phyloP scores from a whole-genome alignment of 2,329 filamentous ascomycete species.

The Elsinoe batatas region DNA sequence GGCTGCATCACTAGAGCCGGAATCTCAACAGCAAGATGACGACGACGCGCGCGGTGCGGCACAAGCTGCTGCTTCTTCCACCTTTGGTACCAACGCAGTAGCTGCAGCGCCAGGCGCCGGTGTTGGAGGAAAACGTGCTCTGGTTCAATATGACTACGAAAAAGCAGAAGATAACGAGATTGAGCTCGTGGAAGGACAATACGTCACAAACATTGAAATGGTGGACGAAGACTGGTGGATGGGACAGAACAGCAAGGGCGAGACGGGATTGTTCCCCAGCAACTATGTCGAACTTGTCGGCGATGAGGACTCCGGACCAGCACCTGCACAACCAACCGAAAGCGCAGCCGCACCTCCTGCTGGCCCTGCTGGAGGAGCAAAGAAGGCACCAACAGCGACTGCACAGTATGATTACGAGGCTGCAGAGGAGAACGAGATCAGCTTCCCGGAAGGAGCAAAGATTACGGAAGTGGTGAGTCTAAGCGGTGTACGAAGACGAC shows the following conservation, averaged over 20 bases:
- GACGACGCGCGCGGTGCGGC: conserved; percentile 48
- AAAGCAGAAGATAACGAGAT: conserved; percentile 97
- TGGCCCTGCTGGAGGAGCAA: conserved; percentile 29
- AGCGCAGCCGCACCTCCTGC: conserved; percentile 19
- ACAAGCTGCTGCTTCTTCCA: conserved; percentile 35
- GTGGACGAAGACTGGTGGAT: conserved; percentile 99
- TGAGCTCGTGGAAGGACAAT: conserved; percentile 78
- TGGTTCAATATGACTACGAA: conserved; percentile 91
- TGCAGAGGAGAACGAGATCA: conserved; percentile 78
- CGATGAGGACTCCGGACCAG: conserved; percentile 38
- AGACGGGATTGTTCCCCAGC: conserved; percentile 85
- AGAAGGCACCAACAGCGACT: conserved; percentile 51
- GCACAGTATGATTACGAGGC: conserved; percentile 95
- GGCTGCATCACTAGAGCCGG: conserved; percentile 56
- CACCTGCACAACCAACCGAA: conserved; percentile 24
- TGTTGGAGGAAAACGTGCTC: conserved; percentile 56
- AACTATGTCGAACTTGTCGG: conserved; percentile 90
- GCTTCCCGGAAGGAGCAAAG: conserved; percentile 80
- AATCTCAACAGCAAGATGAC: conserved; percentile 52
- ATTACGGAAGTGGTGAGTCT: conserved; percentile 64
- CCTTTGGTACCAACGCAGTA: conserved; percentile 35
- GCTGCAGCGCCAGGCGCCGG: conserved; percentile 30
- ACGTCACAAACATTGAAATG: conserved; percentile 88
- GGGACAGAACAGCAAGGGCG: conserved; percentile 75
- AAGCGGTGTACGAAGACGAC: background rate